Conservation (phyloP, 257 asterid species). For the Solanum microdontum region DNA sequence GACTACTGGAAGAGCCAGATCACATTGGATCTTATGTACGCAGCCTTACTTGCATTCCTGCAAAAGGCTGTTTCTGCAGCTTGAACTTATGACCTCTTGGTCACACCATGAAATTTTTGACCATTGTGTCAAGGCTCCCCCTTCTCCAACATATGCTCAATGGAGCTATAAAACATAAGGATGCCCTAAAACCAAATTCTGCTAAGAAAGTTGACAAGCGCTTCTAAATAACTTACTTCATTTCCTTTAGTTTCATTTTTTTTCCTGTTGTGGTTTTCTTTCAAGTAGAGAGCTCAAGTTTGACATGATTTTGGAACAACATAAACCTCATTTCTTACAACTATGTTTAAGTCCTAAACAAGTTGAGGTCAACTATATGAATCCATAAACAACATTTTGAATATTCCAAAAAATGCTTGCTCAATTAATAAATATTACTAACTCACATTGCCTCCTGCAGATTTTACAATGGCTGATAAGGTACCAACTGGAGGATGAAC, state of each 20-base stretch:
- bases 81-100: neutral
- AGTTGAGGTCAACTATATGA: neutral
- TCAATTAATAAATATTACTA: neutral
- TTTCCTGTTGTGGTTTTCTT: neutral
- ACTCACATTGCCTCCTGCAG: conserved; percentile 92
- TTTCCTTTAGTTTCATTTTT: neutral
- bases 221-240: neutral
- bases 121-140: neutral
- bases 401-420: neutral
- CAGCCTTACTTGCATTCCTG: neutral
- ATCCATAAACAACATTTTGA: neutral
- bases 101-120: neutral
- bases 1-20: neutral
- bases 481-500: conserved; percentile 54
- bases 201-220: neutral
- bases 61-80: neutral
- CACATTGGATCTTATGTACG: neutral
- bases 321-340: neutral
- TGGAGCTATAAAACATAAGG: neutral
- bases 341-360: neutral
- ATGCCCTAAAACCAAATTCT: neutral
- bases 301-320: neutral
- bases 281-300: neutral
- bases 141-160: neutral
- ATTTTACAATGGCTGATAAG: conserved; percentile 45